phyloP scores from a whole-genome alignment of 768 basidiomycete species.

The Pleurotus giganteus region DNA sequence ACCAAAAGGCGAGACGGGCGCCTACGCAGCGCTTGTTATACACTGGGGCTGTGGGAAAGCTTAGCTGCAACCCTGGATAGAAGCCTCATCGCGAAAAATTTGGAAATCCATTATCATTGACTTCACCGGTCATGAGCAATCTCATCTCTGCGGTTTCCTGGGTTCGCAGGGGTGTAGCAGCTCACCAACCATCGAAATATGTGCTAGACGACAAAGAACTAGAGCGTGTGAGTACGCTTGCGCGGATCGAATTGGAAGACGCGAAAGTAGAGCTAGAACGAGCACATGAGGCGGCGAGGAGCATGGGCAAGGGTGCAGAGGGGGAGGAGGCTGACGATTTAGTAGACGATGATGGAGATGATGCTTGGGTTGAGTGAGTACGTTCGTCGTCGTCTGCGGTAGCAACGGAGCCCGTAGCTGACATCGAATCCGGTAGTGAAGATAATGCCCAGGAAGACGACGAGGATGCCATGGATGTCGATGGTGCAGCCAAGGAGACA shows the following conservation, averaged over 20 bases:
- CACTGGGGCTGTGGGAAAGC: background rate
- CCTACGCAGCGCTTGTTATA: background rate
- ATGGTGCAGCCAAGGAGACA: constrained; percentile 16
- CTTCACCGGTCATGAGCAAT: constrained; percentile 56
- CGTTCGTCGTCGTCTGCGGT: constrained; percentile 10
- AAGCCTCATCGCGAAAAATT: background rate
- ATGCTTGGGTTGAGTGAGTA: constrained; percentile 89
- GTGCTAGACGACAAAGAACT: constrained; percentile 88
- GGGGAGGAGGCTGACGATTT: constrained; percentile 64
- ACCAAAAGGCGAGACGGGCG: too few species aligned
- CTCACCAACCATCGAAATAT: constrained; percentile 80
- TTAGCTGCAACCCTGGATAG: background rate
- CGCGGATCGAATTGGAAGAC: constrained; percentile 86
- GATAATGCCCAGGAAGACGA: constrained; percentile 33
- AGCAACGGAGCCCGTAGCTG: constrained; percentile 15
- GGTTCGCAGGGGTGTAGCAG: constrained; percentile 80
- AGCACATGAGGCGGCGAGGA: constrained; percentile 71
- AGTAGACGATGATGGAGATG: constrained; percentile 41
- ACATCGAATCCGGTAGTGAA: constrained; percentile 25
- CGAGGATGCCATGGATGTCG: constrained; percentile 50
- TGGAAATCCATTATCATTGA: background rate
- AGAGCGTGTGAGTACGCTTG: constrained; percentile 83
- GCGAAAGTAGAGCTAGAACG: constrained; percentile 82
- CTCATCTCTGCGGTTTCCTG: constrained; percentile 75
- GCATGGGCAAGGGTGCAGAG: constrained; percentile 67